Base-by-base conservation (phyloP, 1,139 yeast genomes). In the Yamadazyma membranifaciens region DNA sequence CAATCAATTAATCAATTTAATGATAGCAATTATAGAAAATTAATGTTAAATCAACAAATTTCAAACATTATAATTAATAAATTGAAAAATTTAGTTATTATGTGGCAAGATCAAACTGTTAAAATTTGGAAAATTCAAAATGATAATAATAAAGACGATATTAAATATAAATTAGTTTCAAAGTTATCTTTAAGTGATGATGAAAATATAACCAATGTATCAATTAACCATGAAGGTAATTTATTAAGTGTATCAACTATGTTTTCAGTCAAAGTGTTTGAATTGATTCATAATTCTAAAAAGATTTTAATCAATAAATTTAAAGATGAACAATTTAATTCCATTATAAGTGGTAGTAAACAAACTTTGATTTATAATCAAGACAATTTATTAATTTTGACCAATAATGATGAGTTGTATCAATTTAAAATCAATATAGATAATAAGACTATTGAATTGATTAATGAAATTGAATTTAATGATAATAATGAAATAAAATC, bases 81-180 rank as follows among this genome's bases (percentile, higher is more conserved):
- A 24, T 60, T 71, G 17, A 57, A 60, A 6, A 74, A 81, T 43
- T 62, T 81, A 35, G 62, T 91, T 25, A 73, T 80, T 15, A 73
- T 84, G 75, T 91, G 95, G 94, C 84, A 82, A 54, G 95, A 85
- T 49, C 92, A 87, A 56, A 71, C 76, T 2, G 77, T 91, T 34
- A 89, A 88, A 58, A 72, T 92, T 15, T 92, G 98, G 98, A 71
- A 64, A 47, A 57, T 88, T 28, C 32, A 36, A 29, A 10, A 16
- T 13, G 57, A 59, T 42, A 42, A 31, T 11, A 30, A 36, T 12
- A 35, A 32, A 12, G 17, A 27, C 3, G 37, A 34, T 10, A 14
- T 34, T 17, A 56, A 68, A 42, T 54, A 71, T 50, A 75, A 75
- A 45, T 63, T 88, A 42, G 81, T 87, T 10, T 69, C 85, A 38